Base-by-base conservation (phyloP, 2,329 filamentous ascomycete genomes). In the Alternaria sp. region DNA sequence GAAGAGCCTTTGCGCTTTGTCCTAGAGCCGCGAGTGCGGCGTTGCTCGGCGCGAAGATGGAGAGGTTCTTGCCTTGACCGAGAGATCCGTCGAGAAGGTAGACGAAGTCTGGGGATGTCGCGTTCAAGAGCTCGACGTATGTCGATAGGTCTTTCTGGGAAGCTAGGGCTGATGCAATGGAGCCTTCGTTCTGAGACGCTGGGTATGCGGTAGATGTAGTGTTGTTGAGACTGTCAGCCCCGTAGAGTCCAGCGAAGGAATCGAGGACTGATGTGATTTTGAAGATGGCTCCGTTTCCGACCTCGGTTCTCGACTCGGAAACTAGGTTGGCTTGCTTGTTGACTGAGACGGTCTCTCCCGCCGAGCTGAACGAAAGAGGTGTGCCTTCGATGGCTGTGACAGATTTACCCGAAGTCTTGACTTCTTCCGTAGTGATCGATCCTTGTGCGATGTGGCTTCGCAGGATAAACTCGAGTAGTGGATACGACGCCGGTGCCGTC, bases 251-350 rank as follows among this genome's bases (percentile, higher is more conserved):
- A 15, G 32, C 54, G 10, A 57, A 46, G 13, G 54, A 43, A 10
- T 57, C 54, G 43, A 57, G 23, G 2, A 57, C 11, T 30, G 43
- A 32, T 7, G 43, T 47, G 54, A 57, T 46, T 57, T 57, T 57
- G 28, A 47, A 57, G 19, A 57, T 47, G 11, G 43, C 54, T 11
- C 54, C 54, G 54, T 57, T 57, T 4, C 54, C 54, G 9, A 36
- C 54, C 3, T 12, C 10, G 26, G 26, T 47, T 10, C 54, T 47
- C 3, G 26, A 21, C 1, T 43, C 12, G 12, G 54, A 57, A 4
- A 47, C 13, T 25, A 57, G n/a, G 7, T 25, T 36, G 43, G 54
- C 54, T 57, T 57, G 54, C 15, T 57, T n/a, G 54, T 49, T 47
- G 54, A 47, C 43, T 1, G 17, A 21, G 19, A 47, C 10, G 11